Evolutionary conservation across 1,284 basidiomycete genomes (phyloP), one percentile per base, ranked within the genome.

Genomic region (Cryptococcus depauperatus): DNA sequence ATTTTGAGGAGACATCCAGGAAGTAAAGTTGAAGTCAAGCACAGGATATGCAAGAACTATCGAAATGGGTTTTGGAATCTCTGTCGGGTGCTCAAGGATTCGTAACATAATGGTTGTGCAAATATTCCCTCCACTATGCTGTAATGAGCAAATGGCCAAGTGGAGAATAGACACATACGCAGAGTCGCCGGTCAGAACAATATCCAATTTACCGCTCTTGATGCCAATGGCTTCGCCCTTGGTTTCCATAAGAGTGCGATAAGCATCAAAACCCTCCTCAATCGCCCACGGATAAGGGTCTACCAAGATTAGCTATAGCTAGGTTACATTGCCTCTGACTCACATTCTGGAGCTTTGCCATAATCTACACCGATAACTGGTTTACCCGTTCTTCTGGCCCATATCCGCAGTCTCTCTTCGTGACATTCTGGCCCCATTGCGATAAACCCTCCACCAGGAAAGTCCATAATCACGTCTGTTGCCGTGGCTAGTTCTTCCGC

Each of bases 391-490:
- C 77, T 76, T 33, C 81, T 76, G 4, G 91, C 84, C 87, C 93
- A 93, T 54, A 78, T 76, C 41, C 86, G 76, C 38, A 97, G 75
- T n/a, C 93, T 77, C 63, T 97, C 93, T 70, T 95, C 91, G 58
- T 96, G 93, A 69, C 96, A 90, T 57, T 86, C 83, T 1, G 92
- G 92, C 11, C 78, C 80, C 91, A 97, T 96, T 29, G 87, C 86
- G 42, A 97, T 83, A 69, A 96, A 97, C 0, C 93, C 93, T 8
- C 93, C 93, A 6, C 93, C 93, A 18, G 92, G 91, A 52, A 89
- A 83, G 66, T 98, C 93, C 22, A 95, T 73, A 37, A 95, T 82
- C 18, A 96, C 74, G 54, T 93, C 86, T 13, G 80, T 85, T 4
- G 81, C 75, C 34, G 77, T 74, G 26, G 75, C 73, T 28, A 97